Evolutionary conservation across 805 yeast species (phyloP).

Genomic region (Teunomyces pallodes): DNA sequence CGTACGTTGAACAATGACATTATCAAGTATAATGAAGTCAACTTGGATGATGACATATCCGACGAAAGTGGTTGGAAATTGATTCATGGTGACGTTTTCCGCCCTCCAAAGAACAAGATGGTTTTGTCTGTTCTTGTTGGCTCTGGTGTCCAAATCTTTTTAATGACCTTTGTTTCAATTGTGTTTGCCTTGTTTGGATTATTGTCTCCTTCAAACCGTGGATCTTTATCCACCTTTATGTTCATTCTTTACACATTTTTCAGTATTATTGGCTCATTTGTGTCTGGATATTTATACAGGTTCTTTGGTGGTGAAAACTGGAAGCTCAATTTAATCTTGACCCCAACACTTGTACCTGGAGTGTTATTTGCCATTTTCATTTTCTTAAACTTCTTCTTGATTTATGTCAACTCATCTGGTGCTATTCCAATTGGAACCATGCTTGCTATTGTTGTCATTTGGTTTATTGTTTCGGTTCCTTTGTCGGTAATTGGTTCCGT

Average conservation of each 20-base stretch:
- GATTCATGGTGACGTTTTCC: slow-evolving; percentile 91
- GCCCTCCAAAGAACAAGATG: slow-evolving; percentile 73
- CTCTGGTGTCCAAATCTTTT: slow-evolving; percentile 78
- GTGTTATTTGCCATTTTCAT: slow-evolving; percentile 59
- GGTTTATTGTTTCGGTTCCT: slow-evolving; percentile 87
- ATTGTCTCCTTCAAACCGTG: slow-evolving; percentile 91
- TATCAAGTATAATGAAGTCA: slow-evolving; percentile 82
- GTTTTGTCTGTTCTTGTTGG: slow-evolving; percentile 80
- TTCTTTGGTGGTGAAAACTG: slow-evolving; percentile 90
- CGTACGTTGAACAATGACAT: slow-evolving; percentile 84
- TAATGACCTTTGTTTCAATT: slow-evolving; percentile 72
- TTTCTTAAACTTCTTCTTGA: slow-evolving; percentile 76
- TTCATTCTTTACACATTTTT: slow-evolving; percentile 77
- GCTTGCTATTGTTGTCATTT: slow-evolving; percentile 72
- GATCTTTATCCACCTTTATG: slow-evolving; percentile 87
- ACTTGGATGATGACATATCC: slow-evolving; percentile 79
- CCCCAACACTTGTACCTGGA: slow-evolving; percentile 88
- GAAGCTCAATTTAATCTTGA: slow-evolving; percentile 79
- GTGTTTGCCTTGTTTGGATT: slow-evolving; percentile 85
- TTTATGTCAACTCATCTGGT: slow-evolving; percentile 80
- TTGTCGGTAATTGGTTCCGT: slow-evolving; percentile 81
- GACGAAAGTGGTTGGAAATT: slow-evolving; percentile 98
- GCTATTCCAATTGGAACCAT: slow-evolving; percentile 93
- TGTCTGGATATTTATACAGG: slow-evolving; percentile 82
- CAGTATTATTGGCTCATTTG: slow-evolving; percentile 81